A percentile compares a stretch with the other conserved stretches of the same genome.
These are phyloP conservation scores for Wickerhamiella alocasiicola DNA, from an alignment of 805 yeast genomes.

Conservation along the genomic window DNA sequence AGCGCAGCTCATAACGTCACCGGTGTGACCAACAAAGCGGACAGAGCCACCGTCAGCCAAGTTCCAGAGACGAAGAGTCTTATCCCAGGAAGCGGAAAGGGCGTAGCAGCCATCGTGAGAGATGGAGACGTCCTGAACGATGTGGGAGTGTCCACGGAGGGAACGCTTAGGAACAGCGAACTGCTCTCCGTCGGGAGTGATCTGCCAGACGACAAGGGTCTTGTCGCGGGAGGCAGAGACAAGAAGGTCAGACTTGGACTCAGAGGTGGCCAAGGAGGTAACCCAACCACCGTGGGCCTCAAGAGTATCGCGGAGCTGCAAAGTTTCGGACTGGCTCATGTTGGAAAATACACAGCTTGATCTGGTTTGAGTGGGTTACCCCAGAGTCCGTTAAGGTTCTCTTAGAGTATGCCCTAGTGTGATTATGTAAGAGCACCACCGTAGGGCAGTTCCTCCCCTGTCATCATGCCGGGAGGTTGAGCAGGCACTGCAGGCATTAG, in stretches of 20 bases:
- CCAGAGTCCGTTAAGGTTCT: constrained; percentile 15
- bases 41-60: constrained; percentile 84
- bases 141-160: constrained; percentile 97
- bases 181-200: constrained; percentile 89
- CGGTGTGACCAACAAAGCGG: constrained; percentile 96
- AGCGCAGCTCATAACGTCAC: constrained; percentile 95
- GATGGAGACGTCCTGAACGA: constrained; percentile 94
- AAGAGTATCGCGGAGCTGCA: constrained; percentile 99
- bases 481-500: no score
- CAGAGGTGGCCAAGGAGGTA: constrained; percentile 95
- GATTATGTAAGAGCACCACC: neutral
- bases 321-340: constrained; percentile 53
- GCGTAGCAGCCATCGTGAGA: constrained; percentile 97
- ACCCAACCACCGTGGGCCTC: constrained; percentile 81
- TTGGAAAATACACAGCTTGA: constrained; percentile 9
- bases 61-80: constrained; percentile 98
- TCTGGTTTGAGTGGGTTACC: constrained; percentile 11
- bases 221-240: constrained; percentile 98
- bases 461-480: no score
- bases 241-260: constrained; percentile 94
- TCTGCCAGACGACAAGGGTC: constrained; percentile 95
- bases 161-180: constrained; percentile 98
- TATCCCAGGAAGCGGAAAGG: constrained; percentile 98
- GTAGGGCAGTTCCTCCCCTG: no score
- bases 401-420: neutral